These are phyloP conservation scores for Talaromyces nanjingensis DNA, from an alignment of 495 filamentous ascomycete species.

Conservation along the genomic window DNA sequence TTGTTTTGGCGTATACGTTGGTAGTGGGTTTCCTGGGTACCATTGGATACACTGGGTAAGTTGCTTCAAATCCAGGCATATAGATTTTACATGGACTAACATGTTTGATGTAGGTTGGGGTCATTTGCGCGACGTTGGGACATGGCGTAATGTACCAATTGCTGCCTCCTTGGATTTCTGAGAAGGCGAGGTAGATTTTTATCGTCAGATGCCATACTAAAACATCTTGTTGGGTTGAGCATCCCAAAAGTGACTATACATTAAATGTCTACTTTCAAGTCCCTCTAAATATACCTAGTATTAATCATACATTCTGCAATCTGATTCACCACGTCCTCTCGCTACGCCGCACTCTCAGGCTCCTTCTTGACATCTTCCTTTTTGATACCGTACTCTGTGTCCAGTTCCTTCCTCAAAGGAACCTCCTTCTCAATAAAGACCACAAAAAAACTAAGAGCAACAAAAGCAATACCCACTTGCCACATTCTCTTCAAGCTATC, in stretches of 20 bases:
- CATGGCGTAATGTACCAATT: neutral
- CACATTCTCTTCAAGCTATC: constrained; percentile 11
- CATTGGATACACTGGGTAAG: constrained; percentile 3
- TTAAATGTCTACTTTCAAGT: neutral
- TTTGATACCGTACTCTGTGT: constrained; percentile 14
- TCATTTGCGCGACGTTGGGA: neutral
- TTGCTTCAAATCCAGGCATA: neutral
- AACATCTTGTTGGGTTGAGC: neutral
- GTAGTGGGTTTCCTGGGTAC: constrained; percentile 2
- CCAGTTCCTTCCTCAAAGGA: constrained; percentile 10
- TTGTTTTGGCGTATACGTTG: constrained; percentile 3
- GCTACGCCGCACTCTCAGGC: neutral
- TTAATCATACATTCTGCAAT: neutral
- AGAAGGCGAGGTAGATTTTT: neutral
- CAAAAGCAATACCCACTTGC: neutral
- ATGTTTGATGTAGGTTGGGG: neutral
- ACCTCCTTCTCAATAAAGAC: constrained; percentile 16
- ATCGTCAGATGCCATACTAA: neutral
- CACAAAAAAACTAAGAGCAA: constrained; percentile 5
- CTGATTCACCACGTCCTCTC: neutral
- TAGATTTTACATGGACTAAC: neutral
- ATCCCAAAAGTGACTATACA: neutral
- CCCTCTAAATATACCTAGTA: neutral
- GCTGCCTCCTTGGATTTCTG: neutral
- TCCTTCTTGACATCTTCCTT: neutral